Conservation (phyloP, 768 basidiomycete species). For the Inosperma sp. region DNA sequence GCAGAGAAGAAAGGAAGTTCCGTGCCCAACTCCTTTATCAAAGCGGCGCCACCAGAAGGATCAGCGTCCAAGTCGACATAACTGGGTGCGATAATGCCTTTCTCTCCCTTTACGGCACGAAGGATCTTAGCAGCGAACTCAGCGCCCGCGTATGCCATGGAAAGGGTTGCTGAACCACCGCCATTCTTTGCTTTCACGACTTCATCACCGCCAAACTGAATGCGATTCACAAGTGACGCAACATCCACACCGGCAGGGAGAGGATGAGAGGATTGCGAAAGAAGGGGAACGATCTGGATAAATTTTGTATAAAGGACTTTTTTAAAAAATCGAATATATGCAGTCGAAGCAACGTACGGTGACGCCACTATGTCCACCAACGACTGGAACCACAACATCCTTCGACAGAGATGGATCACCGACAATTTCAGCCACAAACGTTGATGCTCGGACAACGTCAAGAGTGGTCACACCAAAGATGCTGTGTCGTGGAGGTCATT, state of each 20-base stretch:
- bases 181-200: constrained; percentile 98
- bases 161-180: constrained; percentile 91
- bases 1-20: constrained; percentile 86
- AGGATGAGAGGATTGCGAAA: constrained; percentile 83
- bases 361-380: constrained; percentile 92
- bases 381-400: constrained; percentile 76
- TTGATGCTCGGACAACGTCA: constrained; percentile 96
- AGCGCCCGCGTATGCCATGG: constrained; percentile 93
- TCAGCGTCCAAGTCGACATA: constrained; percentile 80
- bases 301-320: background rate
- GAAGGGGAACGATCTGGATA: constrained; percentile 80
- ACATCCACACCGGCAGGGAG: constrained; percentile 55
- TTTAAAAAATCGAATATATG: too few species aligned
- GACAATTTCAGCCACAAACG: constrained; percentile 82
- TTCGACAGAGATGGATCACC: constrained; percentile 58
- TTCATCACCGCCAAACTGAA: constrained; percentile 96
- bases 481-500: constrained; percentile 35
- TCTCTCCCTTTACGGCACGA: constrained; percentile 82
- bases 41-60: constrained; percentile 59
- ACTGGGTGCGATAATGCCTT: constrained; percentile 77
- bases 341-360: constrained; percentile 51
- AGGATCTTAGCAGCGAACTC: constrained; percentile 84
- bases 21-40: constrained; percentile 72
- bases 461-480: constrained; percentile 97
- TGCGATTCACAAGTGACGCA: constrained; percentile 70